Evolutionary conservation across 257 asterid species (phyloP), one percentile per base, ranked within the genome.

Genomic region (Solanum dulcamara): DNA sequence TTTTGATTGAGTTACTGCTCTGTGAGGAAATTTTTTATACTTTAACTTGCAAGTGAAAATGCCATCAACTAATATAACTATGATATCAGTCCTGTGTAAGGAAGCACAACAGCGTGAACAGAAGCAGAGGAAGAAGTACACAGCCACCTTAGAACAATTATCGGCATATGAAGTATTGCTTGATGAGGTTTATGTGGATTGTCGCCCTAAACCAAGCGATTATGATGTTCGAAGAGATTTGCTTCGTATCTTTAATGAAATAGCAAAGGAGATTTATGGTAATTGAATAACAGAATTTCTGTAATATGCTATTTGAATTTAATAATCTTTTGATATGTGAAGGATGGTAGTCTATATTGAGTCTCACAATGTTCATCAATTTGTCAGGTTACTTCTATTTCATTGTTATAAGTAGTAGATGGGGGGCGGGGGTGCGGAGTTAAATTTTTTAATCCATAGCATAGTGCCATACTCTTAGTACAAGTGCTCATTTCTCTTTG

Each of bases 241-340:
- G 82, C 74, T 95, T 88, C 92, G 90, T 50, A 91, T 93, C 75
- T 94, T 95, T 75, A 94, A 95, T 81, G 96, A 90, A 85, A 95
- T 95, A 62, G 94, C 97, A n/a, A 91, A 89, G 90, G 98, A 94
- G 85, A 81, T 94, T 48, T 95, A 89, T 92, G 97, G 98, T 95
- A 92, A 89, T 68, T n/a, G 48, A 64, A 80, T 38, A 83, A 60
- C 72, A 35, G 70, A 71, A 17, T 83, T 84, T 83, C 55, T 80
- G 1, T 11, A 77, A 22, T 22, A 30, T 57, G 77, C 85, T 83
- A 42, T 40, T 85, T 50, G 62, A 77, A 77, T 77, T 44, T 77
- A 24, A 10, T 75, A 13, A 75, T 75, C 24, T 75, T 72, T 75
- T 44, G 40, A 75, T 75, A 20, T 40, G 81, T 42, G 81, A 72